These are phyloP conservation scores for Elongisporangium senticosum DNA, from an alignment of 352 stramenopile genomes.

Conservation along the genomic window DNA sequence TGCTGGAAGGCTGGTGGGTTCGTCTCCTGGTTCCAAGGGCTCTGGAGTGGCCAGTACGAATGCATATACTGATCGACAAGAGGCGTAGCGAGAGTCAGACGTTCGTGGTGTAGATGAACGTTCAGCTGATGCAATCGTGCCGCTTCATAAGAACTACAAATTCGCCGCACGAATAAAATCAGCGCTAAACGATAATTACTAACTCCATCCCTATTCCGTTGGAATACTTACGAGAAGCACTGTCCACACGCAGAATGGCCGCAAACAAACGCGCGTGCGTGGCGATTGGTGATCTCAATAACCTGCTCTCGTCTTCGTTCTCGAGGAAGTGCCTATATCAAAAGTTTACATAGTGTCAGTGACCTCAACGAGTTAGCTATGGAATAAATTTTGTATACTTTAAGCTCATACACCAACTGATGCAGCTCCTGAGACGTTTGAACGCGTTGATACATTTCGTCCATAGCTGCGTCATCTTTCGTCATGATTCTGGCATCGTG, in stretches of 20 bases:
- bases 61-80: conserved; percentile 54
- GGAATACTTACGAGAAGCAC: conserved; percentile 45
- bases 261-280: conserved; percentile 43
- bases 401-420: conserved; percentile 61
- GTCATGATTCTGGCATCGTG: background rate
- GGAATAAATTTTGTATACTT: conserved; percentile 13
- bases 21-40: conserved; percentile 35
- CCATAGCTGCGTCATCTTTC: conserved; percentile 8
- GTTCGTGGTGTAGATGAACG: conserved; percentile 29
- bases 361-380: background rate
- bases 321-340: conserved; percentile 31
- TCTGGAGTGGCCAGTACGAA: conserved; percentile 43
- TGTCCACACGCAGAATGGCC: conserved; percentile 44
- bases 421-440: conserved; percentile 41
- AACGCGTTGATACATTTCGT: conserved; percentile 1
- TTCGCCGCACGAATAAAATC: background rate
- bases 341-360: conserved; percentile 1
- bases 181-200: background rate
- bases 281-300: conserved; percentile 36
- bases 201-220: background rate
- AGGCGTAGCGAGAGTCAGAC: conserved; percentile 29
- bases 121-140: conserved; percentile 39
- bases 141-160: conserved; percentile 35
- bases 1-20: conserved; percentile 10
- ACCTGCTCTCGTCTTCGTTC: conserved; percentile 39